Conservation (phyloP, 306 rosid species). For the Geum urbanum region DNA sequence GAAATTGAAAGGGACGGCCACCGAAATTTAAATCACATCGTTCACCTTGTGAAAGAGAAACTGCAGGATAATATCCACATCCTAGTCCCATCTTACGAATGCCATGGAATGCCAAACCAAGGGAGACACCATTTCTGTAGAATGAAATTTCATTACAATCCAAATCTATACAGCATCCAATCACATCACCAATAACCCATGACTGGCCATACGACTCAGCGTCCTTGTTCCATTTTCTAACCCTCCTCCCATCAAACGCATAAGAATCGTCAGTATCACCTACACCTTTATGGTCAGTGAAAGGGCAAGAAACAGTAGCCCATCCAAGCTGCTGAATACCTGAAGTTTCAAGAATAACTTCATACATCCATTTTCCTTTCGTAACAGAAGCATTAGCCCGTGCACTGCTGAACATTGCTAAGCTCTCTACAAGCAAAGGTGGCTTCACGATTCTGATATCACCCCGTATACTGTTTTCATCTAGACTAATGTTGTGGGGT, state of each 20-base stretch:
- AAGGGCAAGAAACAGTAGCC: slow-evolving; percentile 90
- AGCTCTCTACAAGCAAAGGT: slow-evolving; percentile 74
- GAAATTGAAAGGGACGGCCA: slow-evolving; percentile 73
- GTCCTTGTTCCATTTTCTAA: slow-evolving; percentile 86
- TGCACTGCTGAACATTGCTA: slow-evolving; percentile 87
- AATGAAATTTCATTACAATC: slow-evolving; percentile 72
- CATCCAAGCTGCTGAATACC: slow-evolving; percentile 97
- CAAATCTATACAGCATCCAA: slow-evolving; percentile 97
- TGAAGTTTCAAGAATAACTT: slow-evolving; percentile 82
- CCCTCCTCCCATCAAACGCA: slow-evolving; percentile 97
- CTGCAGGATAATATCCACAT: slow-evolving; percentile 84
- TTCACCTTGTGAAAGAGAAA: slow-evolving; percentile 94
- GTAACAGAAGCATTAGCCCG: slow-evolving; percentile 79
- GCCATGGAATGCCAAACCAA: slow-evolving; percentile 85
- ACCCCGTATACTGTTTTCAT: slow-evolving; percentile 70
- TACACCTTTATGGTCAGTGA: slow-evolving; percentile 86
- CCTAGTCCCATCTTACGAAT: slow-evolving; percentile 78
- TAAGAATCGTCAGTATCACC: slow-evolving; percentile 94
- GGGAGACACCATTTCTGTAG: slow-evolving; percentile 80
- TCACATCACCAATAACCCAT: slow-evolving; percentile 95
- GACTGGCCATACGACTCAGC: slow-evolving; percentile 80
- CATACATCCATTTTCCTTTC: slow-evolving; percentile 99
- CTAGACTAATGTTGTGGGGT: slow-evolving; percentile 49
- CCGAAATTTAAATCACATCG: slow-evolving; percentile 90
- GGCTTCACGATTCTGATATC: slow-evolving; percentile 57